These are phyloP conservation scores for Leucoagaricus sp. DNA, from an alignment of 1,284 basidiomycete species.

Conservation along the genomic window DNA sequence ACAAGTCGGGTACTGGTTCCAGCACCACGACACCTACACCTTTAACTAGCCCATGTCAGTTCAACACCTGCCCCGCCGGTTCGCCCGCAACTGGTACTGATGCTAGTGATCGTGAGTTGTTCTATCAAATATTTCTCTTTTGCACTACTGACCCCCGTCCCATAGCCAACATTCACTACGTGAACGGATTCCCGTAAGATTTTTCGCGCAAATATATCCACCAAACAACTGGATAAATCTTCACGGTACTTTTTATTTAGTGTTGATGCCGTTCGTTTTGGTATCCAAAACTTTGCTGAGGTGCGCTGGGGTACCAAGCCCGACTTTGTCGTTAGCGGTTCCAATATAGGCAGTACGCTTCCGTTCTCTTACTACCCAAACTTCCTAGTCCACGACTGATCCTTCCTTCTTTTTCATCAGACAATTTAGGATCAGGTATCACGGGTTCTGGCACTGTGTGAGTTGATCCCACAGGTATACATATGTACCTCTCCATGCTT, in stretches of 20 bases:
- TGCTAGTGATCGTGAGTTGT: slow-evolving; percentile 42
- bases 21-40: slow-evolving; percentile 26
- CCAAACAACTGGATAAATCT: neutral
- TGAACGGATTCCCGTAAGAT: slow-evolving; percentile 40
- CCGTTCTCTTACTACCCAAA: neutral
- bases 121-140: slow-evolving; percentile 14
- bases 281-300: slow-evolving; percentile 48
- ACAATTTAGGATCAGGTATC: slow-evolving; percentile 38
- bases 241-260: slow-evolving; percentile 14
- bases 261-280: slow-evolving; percentile 46
- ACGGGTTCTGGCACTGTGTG: slow-evolving; percentile 50
- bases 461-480: slow-evolving; percentile 15
- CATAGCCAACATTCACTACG: slow-evolving; percentile 42
- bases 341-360: slow-evolving; percentile 50
- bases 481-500: neutral
- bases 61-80: slow-evolving; percentile 30
- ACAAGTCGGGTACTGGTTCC: slow-evolving; percentile 34
- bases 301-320: slow-evolving; percentile 42
- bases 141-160: neutral
- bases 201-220: slow-evolving; percentile 6
- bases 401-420: slow-evolving; percentile 23
- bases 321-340: slow-evolving; percentile 52
- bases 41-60: slow-evolving; percentile 28
- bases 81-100: slow-evolving; percentile 47
- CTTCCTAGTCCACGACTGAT: neutral